Evolutionary conservation across 2,329 filamentous ascomycete species (phyloP).

Genomic region (Dactylellina parvicollis): DNA sequence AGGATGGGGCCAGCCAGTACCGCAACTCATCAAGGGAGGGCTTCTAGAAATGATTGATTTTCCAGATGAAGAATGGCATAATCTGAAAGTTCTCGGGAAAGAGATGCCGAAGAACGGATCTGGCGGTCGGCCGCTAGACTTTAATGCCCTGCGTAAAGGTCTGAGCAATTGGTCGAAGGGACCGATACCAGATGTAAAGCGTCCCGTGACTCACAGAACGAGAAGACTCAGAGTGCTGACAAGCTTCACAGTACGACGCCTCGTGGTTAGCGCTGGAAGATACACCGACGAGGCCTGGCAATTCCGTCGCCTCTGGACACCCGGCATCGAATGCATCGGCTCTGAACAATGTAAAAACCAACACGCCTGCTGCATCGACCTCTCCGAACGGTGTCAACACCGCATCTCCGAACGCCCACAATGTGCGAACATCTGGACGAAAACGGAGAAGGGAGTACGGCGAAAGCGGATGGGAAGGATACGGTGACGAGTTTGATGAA

Average conservation of each 20-base stretch:
- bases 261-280: conserved; percentile 58
- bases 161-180: conserved; percentile 51
- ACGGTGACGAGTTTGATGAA: conserved; percentile 63
- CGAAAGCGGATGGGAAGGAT: conserved; percentile 59
- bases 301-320: conserved; percentile 36
- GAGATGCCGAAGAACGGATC: conserved; percentile 58
- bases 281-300: conserved; percentile 51
- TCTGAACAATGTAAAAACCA: conserved; percentile 44
- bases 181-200: conserved; percentile 50
- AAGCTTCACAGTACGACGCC: conserved; percentile 56
- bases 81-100: conserved; percentile 61
- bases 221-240: conserved; percentile 17
- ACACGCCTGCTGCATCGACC: conserved; percentile 31
- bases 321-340: conserved; percentile 24
- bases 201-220: background rate
- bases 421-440: conserved; percentile 41
- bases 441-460: conserved; percentile 50
- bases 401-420: conserved; percentile 49
- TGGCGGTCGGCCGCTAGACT: conserved; percentile 40
- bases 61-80: conserved; percentile 62
- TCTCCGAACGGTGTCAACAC: conserved; percentile 46
- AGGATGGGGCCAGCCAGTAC: conserved; percentile 55
- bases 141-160: conserved; percentile 47
- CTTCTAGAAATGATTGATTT: conserved; percentile 60
- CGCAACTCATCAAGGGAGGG: conserved; percentile 44